Conservation (phyloP, 495 filamentous ascomycete genomes). For the Zalerion maritima region DNA sequence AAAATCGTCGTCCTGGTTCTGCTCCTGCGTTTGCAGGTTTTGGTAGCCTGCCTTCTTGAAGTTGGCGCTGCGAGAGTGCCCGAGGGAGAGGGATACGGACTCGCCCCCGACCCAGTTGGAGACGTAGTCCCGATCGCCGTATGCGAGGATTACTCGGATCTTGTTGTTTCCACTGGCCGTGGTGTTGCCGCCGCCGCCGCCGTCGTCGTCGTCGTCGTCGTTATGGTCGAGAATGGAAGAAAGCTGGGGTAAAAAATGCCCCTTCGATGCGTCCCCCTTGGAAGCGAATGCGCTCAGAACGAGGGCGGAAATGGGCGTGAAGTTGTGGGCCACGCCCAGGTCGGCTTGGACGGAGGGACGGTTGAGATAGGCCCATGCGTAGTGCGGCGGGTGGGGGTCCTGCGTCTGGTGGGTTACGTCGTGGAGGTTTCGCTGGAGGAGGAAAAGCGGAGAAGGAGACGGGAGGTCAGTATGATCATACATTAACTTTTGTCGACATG, state of each 20-base stretch:
- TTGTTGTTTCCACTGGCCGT: too few species aligned
- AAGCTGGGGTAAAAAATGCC: too few species aligned
- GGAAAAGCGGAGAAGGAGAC: too few species aligned
- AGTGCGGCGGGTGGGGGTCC: slow-evolving; percentile 39
- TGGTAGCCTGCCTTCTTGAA: slow-evolving; percentile 46
- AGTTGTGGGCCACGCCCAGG: slow-evolving; percentile 53
- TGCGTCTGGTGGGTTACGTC: slow-evolving; percentile 37
- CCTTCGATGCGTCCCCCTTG: slow-evolving; percentile 34
- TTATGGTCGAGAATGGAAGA: too few species aligned
- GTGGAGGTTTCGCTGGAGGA: slow-evolving; percentile 50
- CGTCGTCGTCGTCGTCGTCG: too few species aligned
- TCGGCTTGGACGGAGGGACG: slow-evolving; percentile 47
- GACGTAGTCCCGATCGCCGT: slow-evolving; percentile 46
- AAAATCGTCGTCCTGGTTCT: slow-evolving; percentile 31
- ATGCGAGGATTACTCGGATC: slow-evolving; percentile 53
- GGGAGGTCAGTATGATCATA: too few species aligned
- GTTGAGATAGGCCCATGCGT: slow-evolving; percentile 45
- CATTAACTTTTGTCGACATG: too few species aligned
- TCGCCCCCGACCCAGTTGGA: slow-evolving; percentile 54
- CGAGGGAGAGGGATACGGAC: slow-evolving; percentile 41
- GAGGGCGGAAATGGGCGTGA: slow-evolving; percentile 37
- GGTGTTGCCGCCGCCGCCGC: too few species aligned
- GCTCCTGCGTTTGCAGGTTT: too few species aligned
- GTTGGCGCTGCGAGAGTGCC: slow-evolving; percentile 22
- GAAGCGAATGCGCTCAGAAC: slow-evolving; percentile 37